These are phyloP conservation scores for Suillus decipiens DNA, from an alignment of 768 basidiomycete genomes.

Conservation along the genomic window DNA sequence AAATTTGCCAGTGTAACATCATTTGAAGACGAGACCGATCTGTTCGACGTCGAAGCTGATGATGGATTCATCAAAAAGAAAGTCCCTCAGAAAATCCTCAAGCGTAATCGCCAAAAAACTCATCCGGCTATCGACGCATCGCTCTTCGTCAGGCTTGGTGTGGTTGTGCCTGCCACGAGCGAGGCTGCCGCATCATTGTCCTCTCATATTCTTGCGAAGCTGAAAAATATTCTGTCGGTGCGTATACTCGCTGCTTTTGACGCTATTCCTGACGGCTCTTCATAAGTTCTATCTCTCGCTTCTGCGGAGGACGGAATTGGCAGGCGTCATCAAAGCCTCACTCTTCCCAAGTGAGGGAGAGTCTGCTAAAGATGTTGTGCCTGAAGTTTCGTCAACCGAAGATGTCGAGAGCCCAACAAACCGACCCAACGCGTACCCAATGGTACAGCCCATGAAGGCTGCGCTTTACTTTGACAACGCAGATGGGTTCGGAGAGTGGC, in stretches of 20 bases:
- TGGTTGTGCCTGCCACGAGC: conserved; percentile 25
- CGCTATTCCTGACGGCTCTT: neutral
- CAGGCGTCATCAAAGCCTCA: conserved; percentile 4
- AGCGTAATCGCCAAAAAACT: conserved; percentile 18
- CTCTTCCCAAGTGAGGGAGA: conserved; percentile 11
- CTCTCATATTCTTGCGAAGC: conserved; percentile 21
- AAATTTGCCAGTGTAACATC: neutral
- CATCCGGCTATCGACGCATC: conserved; percentile 23
- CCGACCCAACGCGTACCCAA: conserved; percentile 38
- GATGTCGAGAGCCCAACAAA: neutral
- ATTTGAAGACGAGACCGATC: conserved; percentile 5
- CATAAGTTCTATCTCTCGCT: conserved; percentile 27
- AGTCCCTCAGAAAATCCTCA: conserved; percentile 32
- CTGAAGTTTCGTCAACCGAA: conserved; percentile 1
- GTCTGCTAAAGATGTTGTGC: neutral
- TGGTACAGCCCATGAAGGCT: conserved; percentile 59
- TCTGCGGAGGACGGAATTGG: conserved; percentile 20
- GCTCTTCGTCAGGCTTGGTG: conserved; percentile 33
- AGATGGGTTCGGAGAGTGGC: conserved; percentile 66
- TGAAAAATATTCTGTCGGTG: conserved; percentile 34
- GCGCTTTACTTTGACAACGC: conserved; percentile 61
- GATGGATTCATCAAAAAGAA: conserved; percentile 14
- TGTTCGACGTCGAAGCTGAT: conserved; percentile 8
- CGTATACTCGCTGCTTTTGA: conserved; percentile 1
- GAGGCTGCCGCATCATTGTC: conserved; percentile 22